Evolutionary conservation across 73 alveolate species (phyloP), one percentile per base, ranked within the genome.

Genomic region (Paramecium sonneborni): DNA sequence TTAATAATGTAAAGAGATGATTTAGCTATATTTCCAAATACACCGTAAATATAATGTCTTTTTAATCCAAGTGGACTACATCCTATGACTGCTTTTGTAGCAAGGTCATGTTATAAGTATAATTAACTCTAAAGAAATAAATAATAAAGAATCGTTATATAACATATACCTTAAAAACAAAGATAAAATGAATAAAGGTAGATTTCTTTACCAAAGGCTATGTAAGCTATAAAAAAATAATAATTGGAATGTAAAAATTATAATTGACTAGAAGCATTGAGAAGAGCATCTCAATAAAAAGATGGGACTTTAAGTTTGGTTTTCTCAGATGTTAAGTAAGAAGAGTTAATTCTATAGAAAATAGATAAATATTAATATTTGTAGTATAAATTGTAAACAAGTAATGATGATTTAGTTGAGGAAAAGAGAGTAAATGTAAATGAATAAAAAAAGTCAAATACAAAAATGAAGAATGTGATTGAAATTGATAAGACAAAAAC

Each of bases 51-150:
- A 24, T 43, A 39, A 24, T 10, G 62, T 43, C 44, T 46, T 26
- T 24, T 79, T 24, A 79, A 79, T 44, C 90, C 90, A 8, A 21
- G 28, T 24, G 10, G 28, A 3, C 35, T 43, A 0, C 70, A 79
- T 18, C 90, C 90, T 20, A 79, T 79, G 90, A 79, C 74, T 79
- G 90, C 90, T 5, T 79, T 79, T 21, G 44, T 79, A 11, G 69
- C 90, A 79, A 79, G 90, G 41, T 39, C 90, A 0, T 23, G 41
- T 79, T 44, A 79, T 26, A 79, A 79, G 55, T 72, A 72, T 37
- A 72, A 72, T 35, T 37, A 72, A 72, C 58, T 72, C 0, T 18
- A 35, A 34, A 10, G 90, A 39, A 79, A 24, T 10, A 79, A 79
- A 79, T 46, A 79, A 79, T 79, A 79, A 44, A 28, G 90, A 21